Evolutionary conservation across 2,329 filamentous ascomycete genomes (phyloP), one percentile per base, ranked within the genome.

Genomic region (Xylaria sp.): DNA sequence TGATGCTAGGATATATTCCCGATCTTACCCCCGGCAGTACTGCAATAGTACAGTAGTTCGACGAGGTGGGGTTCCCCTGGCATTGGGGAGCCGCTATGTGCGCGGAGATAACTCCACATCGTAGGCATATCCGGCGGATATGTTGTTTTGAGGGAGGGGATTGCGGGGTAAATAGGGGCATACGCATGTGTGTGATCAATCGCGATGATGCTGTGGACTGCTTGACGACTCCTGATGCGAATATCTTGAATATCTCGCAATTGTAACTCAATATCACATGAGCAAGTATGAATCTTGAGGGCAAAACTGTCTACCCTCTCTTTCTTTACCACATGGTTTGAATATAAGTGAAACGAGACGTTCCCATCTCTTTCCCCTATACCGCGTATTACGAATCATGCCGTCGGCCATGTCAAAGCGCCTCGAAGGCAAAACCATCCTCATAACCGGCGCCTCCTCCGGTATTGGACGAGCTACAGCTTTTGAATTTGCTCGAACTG

Each of bases 401-500:
- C n/a, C 28, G 34, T 55, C 51, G 2, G 28, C 51, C 28, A 55
- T 55, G 51, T 55, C 51, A 34, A 55, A n/a, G 51, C 51, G 51
- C 51, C 51, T 55, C 1, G 51, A 55, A 20, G 51, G 51, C 51
- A 55, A 55, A 28, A 55, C 51, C 10, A 15, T 55, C 15, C 51
- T 55, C 51, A 37, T 55, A 55, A 55, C 51, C 13, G 51, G 51
- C 15, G 51, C 51, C 34, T 55, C 51, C 1, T 55, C 51, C 28
- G 28, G 51, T 37, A 55, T 55, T 32, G 28, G 51, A 55, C 51
- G 51, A 12, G 51, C 51, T 34, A 34, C 51, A 37, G 51, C 51
- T 55, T 55, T 55, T 18, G 51, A 55, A 13, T 55, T 55, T 34
- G 51, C 51, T 32, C 51, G 51, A 10, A 55, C 51, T 15, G 51